Evolutionary conservation across 1,284 basidiomycete species (phyloP).

Genomic region (Malassezia yamatoensis): DNA sequence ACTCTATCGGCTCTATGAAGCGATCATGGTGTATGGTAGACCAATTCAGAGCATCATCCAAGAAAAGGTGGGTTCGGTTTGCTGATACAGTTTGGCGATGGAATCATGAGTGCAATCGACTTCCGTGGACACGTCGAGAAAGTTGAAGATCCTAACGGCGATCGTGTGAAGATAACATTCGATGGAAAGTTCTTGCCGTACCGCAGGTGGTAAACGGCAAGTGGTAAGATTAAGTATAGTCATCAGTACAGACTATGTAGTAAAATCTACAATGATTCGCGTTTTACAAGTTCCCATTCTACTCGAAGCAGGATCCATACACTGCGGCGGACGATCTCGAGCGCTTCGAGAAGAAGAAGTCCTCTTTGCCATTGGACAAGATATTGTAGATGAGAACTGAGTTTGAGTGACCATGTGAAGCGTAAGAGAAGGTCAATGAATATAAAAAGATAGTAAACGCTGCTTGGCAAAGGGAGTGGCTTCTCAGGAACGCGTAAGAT

Average conservation of each 20-base stretch:
- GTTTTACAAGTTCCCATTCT: slow-evolving; percentile 52
- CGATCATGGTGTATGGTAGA: slow-evolving; percentile 36
- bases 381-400: slow-evolving; percentile 76
- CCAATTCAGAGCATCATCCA: slow-evolving; percentile 39
- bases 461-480: slow-evolving; percentile 62
- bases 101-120: slow-evolving; percentile 42
- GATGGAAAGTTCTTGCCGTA: slow-evolving; percentile 39
- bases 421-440: slow-evolving; percentile 77
- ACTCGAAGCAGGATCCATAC: slow-evolving; percentile 93
- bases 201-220: slow-evolving; percentile 23
- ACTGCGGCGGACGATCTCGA: slow-evolving; percentile 81
- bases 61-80: slow-evolving; percentile 34
- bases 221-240: background rate
- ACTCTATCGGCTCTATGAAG: slow-evolving; percentile 27
- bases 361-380: slow-evolving; percentile 69
- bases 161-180: slow-evolving; percentile 39
- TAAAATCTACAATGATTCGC: background rate
- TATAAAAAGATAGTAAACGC: slow-evolving; percentile 73
- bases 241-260: too few relatives aligned
- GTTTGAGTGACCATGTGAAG: slow-evolving; percentile 86
- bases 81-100: slow-evolving; percentile 25
- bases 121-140: slow-evolving; percentile 38
- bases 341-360: slow-evolving; percentile 79
- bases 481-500: slow-evolving; percentile 52
- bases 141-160: slow-evolving; percentile 29